These are phyloP conservation scores for Maudiozyma bulderi DNA, from an alignment of 805 yeast species.

Conservation along the genomic window DNA sequence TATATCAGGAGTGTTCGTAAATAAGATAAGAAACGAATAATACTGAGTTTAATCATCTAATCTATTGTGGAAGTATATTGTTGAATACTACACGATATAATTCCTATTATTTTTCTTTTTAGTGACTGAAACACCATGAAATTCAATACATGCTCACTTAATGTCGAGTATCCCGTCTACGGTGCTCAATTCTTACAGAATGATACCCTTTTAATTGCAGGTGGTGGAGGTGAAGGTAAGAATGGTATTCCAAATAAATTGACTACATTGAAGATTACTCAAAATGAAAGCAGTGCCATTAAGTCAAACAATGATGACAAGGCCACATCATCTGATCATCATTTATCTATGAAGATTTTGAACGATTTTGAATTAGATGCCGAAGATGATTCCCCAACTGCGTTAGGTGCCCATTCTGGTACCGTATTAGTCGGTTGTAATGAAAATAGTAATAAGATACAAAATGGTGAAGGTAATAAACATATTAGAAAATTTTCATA, in stretches of 20 bases:
- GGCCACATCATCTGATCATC: constrained; percentile 12
- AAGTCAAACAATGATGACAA: constrained; percentile 25
- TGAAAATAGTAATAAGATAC: constrained; percentile 51
- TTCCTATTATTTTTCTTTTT: neutral
- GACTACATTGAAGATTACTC: constrained; percentile 46
- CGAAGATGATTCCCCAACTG: constrained; percentile 78
- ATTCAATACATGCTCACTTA: constrained; percentile 15
- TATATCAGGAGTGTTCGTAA: too few relatives aligned
- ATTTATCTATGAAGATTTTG: constrained; percentile 38
- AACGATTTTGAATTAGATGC: constrained; percentile 50
- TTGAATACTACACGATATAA: too few relatives aligned
- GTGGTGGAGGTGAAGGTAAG: constrained; percentile 95
- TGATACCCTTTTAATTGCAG: constrained; percentile 57
- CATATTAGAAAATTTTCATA: constrained; percentile 60
- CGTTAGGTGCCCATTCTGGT: constrained; percentile 40
- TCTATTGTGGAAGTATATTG: too few relatives aligned
- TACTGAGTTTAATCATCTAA: too few relatives aligned
- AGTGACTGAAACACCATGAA: constrained; percentile 11
- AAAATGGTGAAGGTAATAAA: constrained; percentile 48
- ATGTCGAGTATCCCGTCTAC: constrained; percentile 65
- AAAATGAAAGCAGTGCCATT: neutral
- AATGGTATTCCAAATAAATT: constrained; percentile 85
- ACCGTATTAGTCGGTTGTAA: constrained; percentile 66
- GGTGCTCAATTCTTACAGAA: constrained; percentile 63
- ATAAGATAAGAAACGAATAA: too few relatives aligned